A percentile compares a stretch with the other conserved stretches of the same genome.
phyloP scores from a whole-genome alignment of 306 rosid genomes.

The Macrotyloma uniflorum region DNA sequence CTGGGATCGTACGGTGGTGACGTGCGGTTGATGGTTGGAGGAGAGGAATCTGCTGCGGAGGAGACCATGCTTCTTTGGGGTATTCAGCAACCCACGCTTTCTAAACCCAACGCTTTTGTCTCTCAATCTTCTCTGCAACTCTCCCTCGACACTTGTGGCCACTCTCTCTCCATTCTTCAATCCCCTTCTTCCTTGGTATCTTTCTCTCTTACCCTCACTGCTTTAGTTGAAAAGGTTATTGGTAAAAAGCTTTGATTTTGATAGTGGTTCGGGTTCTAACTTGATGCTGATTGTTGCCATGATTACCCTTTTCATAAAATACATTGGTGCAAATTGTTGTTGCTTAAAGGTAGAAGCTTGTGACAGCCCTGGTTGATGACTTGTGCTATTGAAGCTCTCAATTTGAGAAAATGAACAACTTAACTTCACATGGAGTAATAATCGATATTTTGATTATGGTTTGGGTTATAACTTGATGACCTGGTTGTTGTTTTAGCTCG shows the following conservation, averaged over 20 bases:
- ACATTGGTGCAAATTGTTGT: neutral
- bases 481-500: constrained; percentile 14
- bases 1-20: constrained; percentile 63
- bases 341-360: constrained; percentile 26
- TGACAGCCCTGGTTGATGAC: neutral
- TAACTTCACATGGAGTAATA: neutral
- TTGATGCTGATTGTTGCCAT: too few species aligned
- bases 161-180: constrained; percentile 77
- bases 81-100: constrained; percentile 73
- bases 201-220: neutral
- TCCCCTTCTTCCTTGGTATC: constrained; percentile 86
- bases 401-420: neutral
- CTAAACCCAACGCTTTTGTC: constrained; percentile 78
- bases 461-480: constrained; percentile 15
- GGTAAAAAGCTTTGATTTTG: constrained; percentile 26
- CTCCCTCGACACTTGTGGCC: constrained; percentile 74
- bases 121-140: constrained; percentile 74
- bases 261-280: neutral
- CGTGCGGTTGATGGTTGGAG: constrained; percentile 43
- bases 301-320: too few species aligned
- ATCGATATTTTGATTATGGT: neutral
- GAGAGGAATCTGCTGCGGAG: constrained; percentile 68
- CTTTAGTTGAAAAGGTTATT: neutral
- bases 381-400: neutral
- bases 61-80: constrained; percentile 93